Evolutionary conservation across 768 basidiomycete genomes (phyloP), one percentile per base, ranked within the genome.

Genomic region (Xanthoconium purpureum): DNA sequence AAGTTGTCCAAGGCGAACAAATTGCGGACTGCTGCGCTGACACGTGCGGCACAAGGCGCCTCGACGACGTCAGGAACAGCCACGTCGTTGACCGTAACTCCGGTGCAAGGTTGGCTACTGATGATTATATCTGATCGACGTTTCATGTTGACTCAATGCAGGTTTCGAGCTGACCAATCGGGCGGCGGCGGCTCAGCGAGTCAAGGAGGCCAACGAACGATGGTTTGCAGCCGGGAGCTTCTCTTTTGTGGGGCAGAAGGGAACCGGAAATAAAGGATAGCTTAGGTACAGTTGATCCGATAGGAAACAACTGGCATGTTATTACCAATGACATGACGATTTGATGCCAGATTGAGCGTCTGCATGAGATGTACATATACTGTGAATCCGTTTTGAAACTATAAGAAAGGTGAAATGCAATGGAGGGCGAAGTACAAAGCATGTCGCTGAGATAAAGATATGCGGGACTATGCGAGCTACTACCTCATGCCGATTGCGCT

Each of bases 1-100:
- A 98, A 98, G 79, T 76, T 99, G 73, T 96, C 94, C 30, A 94
- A 98, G 75, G 84, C 87, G 47, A 97, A 97, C 76, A 94, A 93
- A 67, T 78, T 96, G 50, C 87, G 97, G 36, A 89, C 90, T 5
- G 88, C 93, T 36, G 83, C 91, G 20, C 82, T 98, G 61, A 84
- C 89, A 44, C 80, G 88, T 57, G 85, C 89, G 35, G 88, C 88
- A 24, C 85, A 88, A 59, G 43, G 69, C 30, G 73, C 73, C n/a
- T 66, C 78, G 13, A 74, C 75, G 33, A 75, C 75, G 20, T 91
- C 91, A 0, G 96, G 96, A 29, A 94, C 89, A 9, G 88, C 92
- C 6, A 98, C 95, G 0, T 94, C 92, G 17, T 75, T 98, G 55
- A 89, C 89, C 8, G 95, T 98, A 56, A 98, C 96, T 6, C 96